Percentiles rank a stretch among this genome's conserved stretches.
Conservation (phyloP, 73 alveolate species). For the Symbiodinium pilosum region DNA sequence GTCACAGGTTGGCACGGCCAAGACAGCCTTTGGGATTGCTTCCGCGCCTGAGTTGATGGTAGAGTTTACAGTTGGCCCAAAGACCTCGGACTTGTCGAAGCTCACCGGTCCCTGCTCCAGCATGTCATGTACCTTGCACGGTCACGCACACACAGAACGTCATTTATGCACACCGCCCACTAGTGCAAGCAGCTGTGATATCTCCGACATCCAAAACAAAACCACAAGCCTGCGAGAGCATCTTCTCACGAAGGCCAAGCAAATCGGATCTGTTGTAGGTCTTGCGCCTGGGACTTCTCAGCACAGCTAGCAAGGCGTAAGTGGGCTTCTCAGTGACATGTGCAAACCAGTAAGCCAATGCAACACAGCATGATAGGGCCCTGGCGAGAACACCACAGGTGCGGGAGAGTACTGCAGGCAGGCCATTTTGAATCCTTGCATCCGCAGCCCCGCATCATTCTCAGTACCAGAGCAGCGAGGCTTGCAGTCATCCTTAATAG, state of each 20-base stretch:
- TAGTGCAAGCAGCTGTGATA: not conserved
- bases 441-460: no score
- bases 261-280: conserved; percentile 85
- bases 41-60: conserved; percentile 38
- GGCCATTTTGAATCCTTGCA: conserved; percentile 76
- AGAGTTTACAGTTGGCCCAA: conserved; percentile 31
- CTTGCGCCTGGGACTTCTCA: conserved; percentile 22
- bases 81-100: conserved; percentile 56
- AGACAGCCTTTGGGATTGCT: not conserved
- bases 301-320: not conserved
- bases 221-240: conserved; percentile 19
- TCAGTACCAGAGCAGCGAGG: no score
- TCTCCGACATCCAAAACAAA: no score
- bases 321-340: no score
- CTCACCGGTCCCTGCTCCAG: conserved; percentile 80
- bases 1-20: no score
- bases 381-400: conserved; percentile 64
- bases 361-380: not conserved
- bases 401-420: conserved; percentile 90
- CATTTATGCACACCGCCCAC: not conserved
- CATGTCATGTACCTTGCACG: conserved; percentile 39
- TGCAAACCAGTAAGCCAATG: no score
- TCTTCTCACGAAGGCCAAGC: conserved; percentile 53
- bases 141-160: not conserved
- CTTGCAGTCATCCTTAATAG: no score